phyloP scores from a whole-genome alignment of 495 filamentous ascomycete genomes.

The Niebla homalea region DNA sequence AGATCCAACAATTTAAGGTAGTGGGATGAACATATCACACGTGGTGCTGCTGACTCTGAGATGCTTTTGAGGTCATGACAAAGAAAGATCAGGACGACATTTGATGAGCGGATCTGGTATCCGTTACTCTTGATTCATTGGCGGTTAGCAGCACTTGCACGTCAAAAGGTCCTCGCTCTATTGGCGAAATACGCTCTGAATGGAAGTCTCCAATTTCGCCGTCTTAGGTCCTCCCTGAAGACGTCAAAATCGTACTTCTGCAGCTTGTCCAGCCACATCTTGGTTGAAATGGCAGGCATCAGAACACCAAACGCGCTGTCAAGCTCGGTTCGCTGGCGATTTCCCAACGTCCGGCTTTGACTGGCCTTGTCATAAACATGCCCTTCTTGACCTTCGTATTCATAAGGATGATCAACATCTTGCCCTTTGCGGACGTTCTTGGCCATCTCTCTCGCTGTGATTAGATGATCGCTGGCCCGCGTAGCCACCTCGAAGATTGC shows the following conservation, averaged over 20 bases:
- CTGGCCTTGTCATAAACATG: conserved; percentile 40
- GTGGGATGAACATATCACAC: no score
- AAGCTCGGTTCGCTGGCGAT: conserved; percentile 38
- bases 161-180: conserved; percentile 11
- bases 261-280: conserved; percentile 63
- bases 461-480: conserved; percentile 84
- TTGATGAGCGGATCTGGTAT: no score
- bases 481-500: conserved; percentile 88
- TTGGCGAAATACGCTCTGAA: conserved; percentile 71
- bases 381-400: conserved; percentile 68
- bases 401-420: conserved; percentile 70
- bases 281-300: conserved; percentile 64
- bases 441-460: conserved; percentile 86
- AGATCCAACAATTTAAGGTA: no score
- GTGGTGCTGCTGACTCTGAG: no score
- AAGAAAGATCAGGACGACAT: no score
- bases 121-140: background rate
- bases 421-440: conserved; percentile 57
- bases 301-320: conserved; percentile 62
- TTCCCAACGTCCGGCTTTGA: conserved; percentile 19
- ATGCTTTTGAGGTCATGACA: no score
- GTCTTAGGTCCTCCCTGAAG: conserved; percentile 49
- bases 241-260: conserved; percentile 75
- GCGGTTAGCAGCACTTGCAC: background rate
- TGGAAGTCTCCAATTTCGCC: conserved; percentile 73